phyloP scores from a whole-genome alignment of 2,329 filamentous ascomycete species.

The Fonsecaea erecta region DNA sequence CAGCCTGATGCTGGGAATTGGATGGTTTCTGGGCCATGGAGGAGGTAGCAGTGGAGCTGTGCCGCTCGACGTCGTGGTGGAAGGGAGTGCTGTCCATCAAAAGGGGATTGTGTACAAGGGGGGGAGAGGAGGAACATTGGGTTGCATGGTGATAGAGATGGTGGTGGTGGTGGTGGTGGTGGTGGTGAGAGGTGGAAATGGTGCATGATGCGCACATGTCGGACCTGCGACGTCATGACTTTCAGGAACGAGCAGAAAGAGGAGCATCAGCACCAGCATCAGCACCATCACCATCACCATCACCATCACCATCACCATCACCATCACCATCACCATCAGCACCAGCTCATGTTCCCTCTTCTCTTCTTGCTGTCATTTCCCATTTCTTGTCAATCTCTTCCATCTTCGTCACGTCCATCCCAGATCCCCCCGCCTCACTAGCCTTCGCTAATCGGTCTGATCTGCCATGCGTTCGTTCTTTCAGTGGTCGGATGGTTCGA shows the following conservation, averaged over 20 bases:
- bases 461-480: background rate
- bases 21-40: constrained; percentile 29
- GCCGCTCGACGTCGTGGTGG: constrained; percentile 22
- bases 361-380: background rate
- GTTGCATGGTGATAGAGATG: background rate
- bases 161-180: constrained; percentile 7
- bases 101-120: background rate
- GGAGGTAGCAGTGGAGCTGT: constrained; percentile 6
- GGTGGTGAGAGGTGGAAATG: background rate
- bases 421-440: background rate
- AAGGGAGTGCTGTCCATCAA: constrained; percentile 60
- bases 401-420: background rate
- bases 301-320: too few species aligned
- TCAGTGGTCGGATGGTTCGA: background rate
- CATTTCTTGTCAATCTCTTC: background rate
- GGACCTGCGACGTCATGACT: constrained; percentile 11
- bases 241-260: background rate
- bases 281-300: too few species aligned
- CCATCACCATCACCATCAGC: too few species aligned
- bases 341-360: background rate
- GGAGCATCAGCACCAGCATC: too few species aligned
- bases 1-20: constrained; percentile 27
- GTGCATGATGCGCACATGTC: constrained; percentile 9
- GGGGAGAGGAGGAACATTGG: background rate
- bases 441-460: constrained; percentile 8